A percentile compares a stretch with the other conserved stretches of the same genome.
These are phyloP conservation scores for Potentilla sterilis DNA, from an alignment of 306 rosid genomes.

Conservation along the genomic window DNA sequence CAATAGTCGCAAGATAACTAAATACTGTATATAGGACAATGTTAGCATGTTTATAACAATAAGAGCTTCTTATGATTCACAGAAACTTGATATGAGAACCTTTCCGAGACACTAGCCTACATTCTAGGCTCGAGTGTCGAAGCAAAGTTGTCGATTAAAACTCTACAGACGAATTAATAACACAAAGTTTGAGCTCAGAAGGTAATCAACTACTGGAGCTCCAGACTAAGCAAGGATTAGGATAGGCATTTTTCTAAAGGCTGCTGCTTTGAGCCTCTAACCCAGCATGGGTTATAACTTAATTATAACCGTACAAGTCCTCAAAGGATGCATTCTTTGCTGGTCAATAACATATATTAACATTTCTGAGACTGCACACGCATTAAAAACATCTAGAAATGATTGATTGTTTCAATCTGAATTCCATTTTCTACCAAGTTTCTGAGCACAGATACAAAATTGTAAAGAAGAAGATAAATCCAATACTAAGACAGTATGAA, in stretches of 20 bases:
- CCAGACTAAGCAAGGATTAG: neutral
- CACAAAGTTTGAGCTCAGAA: neutral
- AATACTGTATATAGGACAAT: neutral
- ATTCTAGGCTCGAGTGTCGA: neutral
- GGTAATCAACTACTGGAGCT: neutral
- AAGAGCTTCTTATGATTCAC: neutral
- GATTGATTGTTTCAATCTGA: neutral
- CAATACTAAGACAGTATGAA: slow-evolving; percentile 29
- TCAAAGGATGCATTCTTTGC: neutral
- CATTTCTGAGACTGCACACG: neutral
- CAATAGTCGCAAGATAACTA: too few relatives aligned
- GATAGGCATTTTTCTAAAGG: neutral
- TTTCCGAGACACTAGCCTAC: neutral
- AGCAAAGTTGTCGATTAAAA: neutral
- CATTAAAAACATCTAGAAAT: neutral
- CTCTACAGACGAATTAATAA: neutral
- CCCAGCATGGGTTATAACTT: neutral
- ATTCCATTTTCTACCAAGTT: slow-evolving; percentile 20
- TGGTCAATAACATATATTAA: neutral
- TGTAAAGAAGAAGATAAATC: slow-evolving; percentile 36
- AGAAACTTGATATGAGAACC: neutral
- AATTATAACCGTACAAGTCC: neutral
- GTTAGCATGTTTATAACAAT: neutral
- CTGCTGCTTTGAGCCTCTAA: neutral
- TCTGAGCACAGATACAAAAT: slow-evolving; percentile 30